Evolutionary conservation across 495 filamentous ascomycete species (phyloP).

Genomic region (Penicillium mononematosum): DNA sequence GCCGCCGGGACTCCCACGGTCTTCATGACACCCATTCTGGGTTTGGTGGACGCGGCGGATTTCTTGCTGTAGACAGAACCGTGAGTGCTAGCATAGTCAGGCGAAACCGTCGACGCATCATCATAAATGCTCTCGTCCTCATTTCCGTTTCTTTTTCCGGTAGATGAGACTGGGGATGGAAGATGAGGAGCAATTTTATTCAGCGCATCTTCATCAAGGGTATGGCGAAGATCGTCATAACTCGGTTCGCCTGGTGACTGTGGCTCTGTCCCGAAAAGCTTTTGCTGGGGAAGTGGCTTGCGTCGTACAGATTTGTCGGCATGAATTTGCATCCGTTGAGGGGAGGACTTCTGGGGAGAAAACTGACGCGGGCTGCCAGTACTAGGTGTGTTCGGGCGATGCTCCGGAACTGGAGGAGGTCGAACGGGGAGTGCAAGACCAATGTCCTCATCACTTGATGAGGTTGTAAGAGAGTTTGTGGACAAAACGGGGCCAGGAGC

Average conservation of each 20-base stretch:
- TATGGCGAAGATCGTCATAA: constrained; percentile 62
- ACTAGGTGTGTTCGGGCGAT: constrained; percentile 21
- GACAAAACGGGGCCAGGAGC: constrained; percentile 1
- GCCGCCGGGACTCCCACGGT: constrained; percentile 65
- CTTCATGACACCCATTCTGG: constrained; percentile 79
- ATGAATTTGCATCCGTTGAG: constrained; percentile 31
- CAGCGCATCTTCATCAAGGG: constrained; percentile 65
- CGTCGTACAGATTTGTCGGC: constrained; percentile 50
- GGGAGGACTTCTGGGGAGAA: constrained; percentile 4
- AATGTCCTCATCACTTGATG: constrained; percentile 27
- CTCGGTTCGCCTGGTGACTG: constrained; percentile 45
- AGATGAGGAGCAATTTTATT: constrained; percentile 46
- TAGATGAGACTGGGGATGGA: constrained; percentile 32
- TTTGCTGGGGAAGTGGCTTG: constrained; percentile 61
- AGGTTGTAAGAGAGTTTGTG: constrained; percentile 13
- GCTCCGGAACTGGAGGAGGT: constrained; percentile 19
- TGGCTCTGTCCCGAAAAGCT: constrained; percentile 10
- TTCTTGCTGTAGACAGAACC: constrained; percentile 60
- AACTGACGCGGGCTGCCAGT: constrained; percentile 30
- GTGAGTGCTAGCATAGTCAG: constrained; percentile 71
- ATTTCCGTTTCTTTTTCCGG: constrained; percentile 15
- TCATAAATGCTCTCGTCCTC: constrained; percentile 53
- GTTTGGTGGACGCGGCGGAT: constrained; percentile 61
- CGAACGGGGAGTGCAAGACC: constrained; percentile 15
- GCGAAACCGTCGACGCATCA: constrained; percentile 47